Evolutionary conservation across 371 early-diverging fungal species (phyloP), one percentile per base, ranked within the genome.

Genomic region (Mortierella sp.): DNA sequence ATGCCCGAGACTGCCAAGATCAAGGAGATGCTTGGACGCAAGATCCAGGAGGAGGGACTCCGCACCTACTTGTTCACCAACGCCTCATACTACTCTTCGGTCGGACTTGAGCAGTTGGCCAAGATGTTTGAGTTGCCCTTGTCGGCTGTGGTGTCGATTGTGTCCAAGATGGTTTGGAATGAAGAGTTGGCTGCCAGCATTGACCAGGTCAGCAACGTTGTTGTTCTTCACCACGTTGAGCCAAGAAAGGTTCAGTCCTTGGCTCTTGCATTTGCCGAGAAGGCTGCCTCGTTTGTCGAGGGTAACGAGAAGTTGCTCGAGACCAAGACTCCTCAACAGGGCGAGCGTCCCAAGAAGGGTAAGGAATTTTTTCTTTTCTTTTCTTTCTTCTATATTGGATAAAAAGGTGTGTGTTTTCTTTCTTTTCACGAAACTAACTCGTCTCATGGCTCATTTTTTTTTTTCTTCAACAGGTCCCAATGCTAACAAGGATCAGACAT

Each of bases 11-110:
- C 84, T 30, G 88, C 91, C 46, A 81, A 84, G 58, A 94, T 98
- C 88, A 96, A 95, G 88, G 90, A 87, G n/a, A 95, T 96, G 93
- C 86, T 99, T 29, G 85, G 86, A 58, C 86, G 83, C 60, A 94
- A 95, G 86, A 97, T 98, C 82, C 95, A 97, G 83, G 94, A 96
- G 82, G 97, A 96, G 84, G 97, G 93, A 58, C 92, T 99, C 64
- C 95, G 96, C 72, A 98, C 99, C 21, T 98, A 96, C 84, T 84
- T 99, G 68, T 97, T 97, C 85, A 91, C 95, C 37, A 95, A 94
- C 82, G 88, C 95, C 23, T 88, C 93, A 6, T 92, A 92, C 87
- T 96, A 96, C 85, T 91, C 94, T 57, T 94, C 97, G 14, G 75
- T 99, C 55, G 90, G 93, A 55, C 84, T 98, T 63, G 85, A 86